phyloP scores from a whole-genome alignment of 768 basidiomycete species.

The Serpula lacrymans region DNA sequence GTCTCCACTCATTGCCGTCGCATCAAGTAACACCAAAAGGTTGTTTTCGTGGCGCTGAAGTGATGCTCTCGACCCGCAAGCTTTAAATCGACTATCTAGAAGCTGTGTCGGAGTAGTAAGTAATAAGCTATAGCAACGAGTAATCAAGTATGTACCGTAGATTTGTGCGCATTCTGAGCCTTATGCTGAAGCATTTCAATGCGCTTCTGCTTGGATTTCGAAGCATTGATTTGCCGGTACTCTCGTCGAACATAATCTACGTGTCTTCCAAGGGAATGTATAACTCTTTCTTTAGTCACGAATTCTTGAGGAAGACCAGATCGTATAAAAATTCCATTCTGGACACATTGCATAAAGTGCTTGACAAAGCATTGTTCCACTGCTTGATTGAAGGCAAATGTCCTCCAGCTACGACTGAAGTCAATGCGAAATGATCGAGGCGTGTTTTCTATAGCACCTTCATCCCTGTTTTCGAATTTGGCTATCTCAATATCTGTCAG shows the following conservation, averaged over 20 bases:
- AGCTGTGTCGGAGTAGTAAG: too few relatives aligned
- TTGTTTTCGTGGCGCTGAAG: background rate
- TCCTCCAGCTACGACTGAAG: background rate
- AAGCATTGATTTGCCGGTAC: background rate
- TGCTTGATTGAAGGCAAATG: background rate
- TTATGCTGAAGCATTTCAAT: too few relatives aligned
- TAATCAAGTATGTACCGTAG: too few relatives aligned
- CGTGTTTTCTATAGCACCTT: background rate
- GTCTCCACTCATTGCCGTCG: background rate
- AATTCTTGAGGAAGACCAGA: background rate
- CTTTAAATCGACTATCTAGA: background rate
- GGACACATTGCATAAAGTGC: background rate
- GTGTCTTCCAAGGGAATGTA: background rate
- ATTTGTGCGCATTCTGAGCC: background rate
- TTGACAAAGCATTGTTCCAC: background rate
- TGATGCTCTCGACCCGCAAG: background rate
- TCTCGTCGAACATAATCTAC: background rate
- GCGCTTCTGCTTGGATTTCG: background rate
- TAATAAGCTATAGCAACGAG: too few relatives aligned
- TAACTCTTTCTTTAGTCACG: background rate
- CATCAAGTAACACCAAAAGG: background rate
- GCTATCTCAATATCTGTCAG: background rate
- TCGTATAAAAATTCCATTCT: background rate
- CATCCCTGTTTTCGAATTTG: background rate
- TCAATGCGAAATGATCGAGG: background rate